phyloP scores from a whole-genome alignment of 164 flowering plant genomes.

The Vitis riparia region DNA sequence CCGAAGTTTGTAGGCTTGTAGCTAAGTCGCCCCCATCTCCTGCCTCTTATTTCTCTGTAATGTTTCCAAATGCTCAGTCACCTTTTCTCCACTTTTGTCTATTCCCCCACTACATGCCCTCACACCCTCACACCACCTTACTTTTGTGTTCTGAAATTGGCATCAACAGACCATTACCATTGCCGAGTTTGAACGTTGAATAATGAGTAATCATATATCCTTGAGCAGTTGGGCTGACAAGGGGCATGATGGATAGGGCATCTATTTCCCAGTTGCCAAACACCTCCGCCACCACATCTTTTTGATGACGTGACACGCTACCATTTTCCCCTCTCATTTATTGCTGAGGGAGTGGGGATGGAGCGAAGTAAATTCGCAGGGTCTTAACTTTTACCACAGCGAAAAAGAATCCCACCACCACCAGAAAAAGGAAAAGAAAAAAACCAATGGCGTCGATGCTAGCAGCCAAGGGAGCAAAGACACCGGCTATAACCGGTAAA shows the following conservation, averaged over 20 bases:
- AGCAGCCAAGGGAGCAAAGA: too few relatives aligned
- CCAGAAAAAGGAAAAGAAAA: neutral
- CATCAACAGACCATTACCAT: too few relatives aligned
- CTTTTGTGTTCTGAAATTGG: too few relatives aligned
- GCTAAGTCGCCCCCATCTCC: neutral
- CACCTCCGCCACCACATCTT: constrained; percentile 5
- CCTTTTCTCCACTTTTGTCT: constrained; percentile 8
- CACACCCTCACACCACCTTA: too few relatives aligned
- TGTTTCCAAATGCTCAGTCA: neutral
- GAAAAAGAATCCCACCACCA: neutral
- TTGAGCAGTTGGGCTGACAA: too few relatives aligned
- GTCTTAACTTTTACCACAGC: neutral
- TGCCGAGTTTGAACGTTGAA: too few relatives aligned
- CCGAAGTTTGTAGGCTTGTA: neutral
- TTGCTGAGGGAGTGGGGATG: neutral
- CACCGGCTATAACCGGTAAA: too few relatives aligned
- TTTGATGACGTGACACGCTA: constrained; percentile 8
- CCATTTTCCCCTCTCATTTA: neutral
- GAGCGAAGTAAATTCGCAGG: neutral
- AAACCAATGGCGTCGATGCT: neutral
- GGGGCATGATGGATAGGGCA: too few relatives aligned
- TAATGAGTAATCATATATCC: too few relatives aligned
- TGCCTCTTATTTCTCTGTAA: too few relatives aligned
- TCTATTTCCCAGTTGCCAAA: constrained; percentile 1
- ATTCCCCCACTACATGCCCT: too few relatives aligned